A percentile compares a stretch with the other conserved stretches of the same genome.
phyloP scores from a whole-genome alignment of 768 basidiomycete species.

The Mycena venus region DNA sequence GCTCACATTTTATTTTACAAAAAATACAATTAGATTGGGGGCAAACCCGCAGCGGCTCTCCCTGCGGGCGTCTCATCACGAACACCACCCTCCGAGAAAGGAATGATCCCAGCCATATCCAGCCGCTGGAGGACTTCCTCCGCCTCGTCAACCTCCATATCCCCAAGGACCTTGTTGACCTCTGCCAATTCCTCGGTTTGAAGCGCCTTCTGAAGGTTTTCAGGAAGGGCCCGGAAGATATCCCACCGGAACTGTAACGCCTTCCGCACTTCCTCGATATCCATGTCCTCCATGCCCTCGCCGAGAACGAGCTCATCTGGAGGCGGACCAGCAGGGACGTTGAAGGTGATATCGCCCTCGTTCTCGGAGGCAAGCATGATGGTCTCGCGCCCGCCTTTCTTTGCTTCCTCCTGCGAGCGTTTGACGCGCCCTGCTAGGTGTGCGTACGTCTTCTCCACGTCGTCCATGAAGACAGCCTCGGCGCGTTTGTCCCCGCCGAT shows the following conservation, averaged over 20 bases:
- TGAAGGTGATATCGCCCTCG: slow-evolving; percentile 85
- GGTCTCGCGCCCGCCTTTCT: slow-evolving; percentile 73
- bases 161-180: slow-evolving; percentile 92
- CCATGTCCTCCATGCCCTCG: slow-evolving; percentile 86
- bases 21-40: too few species aligned
- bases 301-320: slow-evolving; percentile 89
- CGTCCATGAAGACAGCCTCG: slow-evolving; percentile 84
- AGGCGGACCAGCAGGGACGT: slow-evolving; percentile 95
- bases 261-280: slow-evolving; percentile 88
- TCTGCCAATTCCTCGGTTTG: slow-evolving; percentile 78
- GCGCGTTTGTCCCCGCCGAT: slow-evolving; percentile 82
- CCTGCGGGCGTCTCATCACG: slow-evolving; percentile 72
- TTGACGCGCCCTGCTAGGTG: slow-evolving; percentile 86
- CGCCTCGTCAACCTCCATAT: slow-evolving; percentile 86
- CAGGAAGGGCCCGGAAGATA: slow-evolving; percentile 81
- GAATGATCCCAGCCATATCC: slow-evolving; percentile 92
- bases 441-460: slow-evolving; percentile 88
- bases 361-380: slow-evolving; percentile 97
- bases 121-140: slow-evolving; percentile 86
- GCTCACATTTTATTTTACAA: too few species aligned
- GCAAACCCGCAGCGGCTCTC: slow-evolving; percentile 32
- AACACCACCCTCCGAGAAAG: slow-evolving; percentile 82
- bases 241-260: slow-evolving; percentile 94
- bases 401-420: slow-evolving; percentile 73
- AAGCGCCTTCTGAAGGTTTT: slow-evolving; percentile 82